Evolutionary conservation across 2,329 filamentous ascomycete species (phyloP), one percentile per base, ranked within the genome.

Genomic region (Ceratocystis harringtonii): DNA sequence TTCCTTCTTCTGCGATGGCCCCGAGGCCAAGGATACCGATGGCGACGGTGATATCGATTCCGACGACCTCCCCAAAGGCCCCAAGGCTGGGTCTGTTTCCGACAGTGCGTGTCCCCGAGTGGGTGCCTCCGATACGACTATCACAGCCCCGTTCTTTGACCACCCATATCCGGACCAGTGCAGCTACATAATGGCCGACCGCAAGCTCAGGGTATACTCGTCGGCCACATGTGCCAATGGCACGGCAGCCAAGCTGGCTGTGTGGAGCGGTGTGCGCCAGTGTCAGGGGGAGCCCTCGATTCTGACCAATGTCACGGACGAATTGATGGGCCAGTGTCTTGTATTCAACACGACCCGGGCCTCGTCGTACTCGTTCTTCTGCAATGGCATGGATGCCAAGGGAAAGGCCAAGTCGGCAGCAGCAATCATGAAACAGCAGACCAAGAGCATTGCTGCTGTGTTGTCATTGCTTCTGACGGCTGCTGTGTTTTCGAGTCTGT

Each of bases 251-350:
- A 68, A 66, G 52, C 58, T 73, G 5, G 67, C 70, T 28, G 65
- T 71, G n/a, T 72, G 72, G 52, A 86, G 86, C 4, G 78, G 85
- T 70, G 80, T 78, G 72, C 75, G 84, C 62, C 76, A 82, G 5
- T 88, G 88, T 73, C 90, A 89, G 76, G 89, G 84, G 74, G 78
- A 86, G 69, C 85, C 85, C 0, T 90, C 87, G 0, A 83, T 90
- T 32, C 79, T 91, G 66, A 81, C 83, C 25, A 84, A 84, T 17
- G 69, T 71, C 2, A 70, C 70, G 7, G 64, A 69, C 1, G 69
- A 72, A 6, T 70, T 71, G 67, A 55, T 57, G 1, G n/a, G 61
- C 17, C 63, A 62, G 12, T 68, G 68, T n/a, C 50, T 68, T 12
- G 50, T 68, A 8, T 64, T 68, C 19, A 68, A 67, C 44, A 66